phyloP scores from a whole-genome alignment of 139 green algal species.

The Chlamydomonas schloesseri region DNA sequence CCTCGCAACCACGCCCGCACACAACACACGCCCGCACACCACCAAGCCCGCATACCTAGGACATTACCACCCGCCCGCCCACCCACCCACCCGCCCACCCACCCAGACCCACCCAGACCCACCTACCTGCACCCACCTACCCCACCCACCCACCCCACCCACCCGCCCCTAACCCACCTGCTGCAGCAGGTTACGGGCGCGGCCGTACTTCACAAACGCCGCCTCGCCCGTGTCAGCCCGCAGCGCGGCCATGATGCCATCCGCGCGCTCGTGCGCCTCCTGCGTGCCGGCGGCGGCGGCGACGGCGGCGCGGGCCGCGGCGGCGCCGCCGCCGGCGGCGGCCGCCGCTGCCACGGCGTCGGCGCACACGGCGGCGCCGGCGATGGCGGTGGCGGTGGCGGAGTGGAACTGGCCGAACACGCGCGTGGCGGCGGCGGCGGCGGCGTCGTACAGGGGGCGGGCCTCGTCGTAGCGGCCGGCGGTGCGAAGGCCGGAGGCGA shows the following conservation, averaged over 20 bases:
- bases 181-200: not conserved
- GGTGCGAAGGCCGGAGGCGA: constrained; percentile 1
- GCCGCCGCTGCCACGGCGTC: constrained; percentile 1
- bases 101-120: too few relatives aligned
- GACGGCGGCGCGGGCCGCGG: not conserved
- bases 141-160: not conserved
- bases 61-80: too few relatives aligned
- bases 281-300: not conserved
- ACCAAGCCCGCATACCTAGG: too few relatives aligned
- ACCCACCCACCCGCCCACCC: too few relatives aligned
- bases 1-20: too few relatives aligned
- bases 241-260: not conserved
- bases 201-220: constrained; percentile 11
- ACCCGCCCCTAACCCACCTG: not conserved
- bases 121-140: too few relatives aligned
- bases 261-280: constrained; percentile 20
- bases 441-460: constrained; percentile 1
- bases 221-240: not conserved
- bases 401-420: constrained; percentile 41
- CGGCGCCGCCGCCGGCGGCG: not conserved
- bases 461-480: constrained; percentile 8
- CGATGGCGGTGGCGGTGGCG: constrained; percentile 5
- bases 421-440: not conserved
- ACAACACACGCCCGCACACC: too few relatives aligned
- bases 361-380: constrained; percentile 17